Conservation (phyloP, 2,329 filamentous ascomycete genomes). For the Sporothrix pseudoabietina region DNA sequence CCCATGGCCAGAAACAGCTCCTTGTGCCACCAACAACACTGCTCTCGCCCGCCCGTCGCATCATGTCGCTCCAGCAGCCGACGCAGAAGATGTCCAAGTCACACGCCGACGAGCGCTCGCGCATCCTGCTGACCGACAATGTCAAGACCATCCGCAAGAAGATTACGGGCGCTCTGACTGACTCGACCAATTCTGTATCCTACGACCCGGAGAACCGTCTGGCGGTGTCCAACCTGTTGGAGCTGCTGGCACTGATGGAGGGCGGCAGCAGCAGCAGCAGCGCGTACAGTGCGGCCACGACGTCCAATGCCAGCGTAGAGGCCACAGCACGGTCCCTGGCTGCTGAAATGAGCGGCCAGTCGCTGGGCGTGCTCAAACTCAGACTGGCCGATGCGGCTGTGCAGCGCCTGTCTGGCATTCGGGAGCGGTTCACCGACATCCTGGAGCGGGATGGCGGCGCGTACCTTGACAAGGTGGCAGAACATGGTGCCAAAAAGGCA, state of each 20-base stretch:
- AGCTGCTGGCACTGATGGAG: constrained; percentile 71
- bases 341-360: constrained; percentile 43
- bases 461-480: constrained; percentile 56
- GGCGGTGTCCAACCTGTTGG: constrained; percentile 84
- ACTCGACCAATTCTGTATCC: constrained; percentile 65
- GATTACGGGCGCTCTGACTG: constrained; percentile 74
- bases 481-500: constrained; percentile 63
- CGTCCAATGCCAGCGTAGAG: background rate
- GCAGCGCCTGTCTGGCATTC: constrained; percentile 55
- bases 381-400: constrained; percentile 62
- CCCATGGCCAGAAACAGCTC: constrained; percentile 62
- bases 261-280: constrained; percentile 37
- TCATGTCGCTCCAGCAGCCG: constrained; percentile 87
- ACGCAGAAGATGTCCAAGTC: constrained; percentile 94
- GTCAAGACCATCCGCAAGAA: constrained; percentile 67
- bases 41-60: constrained; percentile 74
- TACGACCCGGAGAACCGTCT: constrained; percentile 73
- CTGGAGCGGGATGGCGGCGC: constrained; percentile 42
- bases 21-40: constrained; percentile 66
- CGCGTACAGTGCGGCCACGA: background rate
- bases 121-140: constrained; percentile 79
- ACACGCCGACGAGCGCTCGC: constrained; percentile 66
- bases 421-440: constrained; percentile 58
- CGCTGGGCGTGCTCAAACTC: constrained; percentile 64
- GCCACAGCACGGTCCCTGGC: constrained; percentile 28